Conservation (phyloP, 495 filamentous ascomycete species). For the Penicillium macrosclerotiorum region DNA sequence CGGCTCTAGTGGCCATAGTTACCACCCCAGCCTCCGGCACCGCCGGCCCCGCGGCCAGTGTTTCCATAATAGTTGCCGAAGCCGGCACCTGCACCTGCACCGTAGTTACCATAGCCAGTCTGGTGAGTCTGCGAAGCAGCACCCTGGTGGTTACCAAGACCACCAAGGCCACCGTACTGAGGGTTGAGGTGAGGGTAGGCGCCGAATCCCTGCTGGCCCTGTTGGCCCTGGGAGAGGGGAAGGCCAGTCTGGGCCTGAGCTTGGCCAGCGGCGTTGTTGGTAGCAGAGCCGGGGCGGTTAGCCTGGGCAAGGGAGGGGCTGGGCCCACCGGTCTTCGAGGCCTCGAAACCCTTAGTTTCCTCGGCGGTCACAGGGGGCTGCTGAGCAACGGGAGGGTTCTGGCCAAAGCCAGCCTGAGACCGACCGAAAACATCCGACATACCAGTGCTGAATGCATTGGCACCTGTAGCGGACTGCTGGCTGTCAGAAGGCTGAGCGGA, state of each 20-base stretch:
- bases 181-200: slow-evolving; percentile 76
- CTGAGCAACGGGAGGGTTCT: slow-evolving; percentile 63
- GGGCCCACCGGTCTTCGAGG: slow-evolving; percentile 72
- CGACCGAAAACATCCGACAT: slow-evolving; percentile 80
- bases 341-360: slow-evolving; percentile 77
- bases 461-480: slow-evolving; percentile 57
- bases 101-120: slow-evolving; percentile 49
- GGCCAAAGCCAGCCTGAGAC: slow-evolving; percentile 63
- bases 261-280: slow-evolving; percentile 68
- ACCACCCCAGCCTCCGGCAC: slow-evolving; percentile 58
- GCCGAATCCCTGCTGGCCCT: slow-evolving; percentile 65
- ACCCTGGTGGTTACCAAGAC: slow-evolving; percentile 63
- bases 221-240: slow-evolving; percentile 72
- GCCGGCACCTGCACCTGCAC: too few relatives aligned
- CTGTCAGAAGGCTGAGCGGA: slow-evolving; percentile 70
- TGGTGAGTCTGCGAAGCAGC: slow-evolving; percentile 61
- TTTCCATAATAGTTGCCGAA: slow-evolving; percentile 55
- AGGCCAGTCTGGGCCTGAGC: slow-evolving; percentile 56
- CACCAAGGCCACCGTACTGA: slow-evolving; percentile 69
- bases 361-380: slow-evolving; percentile 59
- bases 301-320: slow-evolving; percentile 82
- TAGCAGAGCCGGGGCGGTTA: slow-evolving; percentile 78
- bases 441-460: slow-evolving; percentile 62
- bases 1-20: slow-evolving; percentile 56
- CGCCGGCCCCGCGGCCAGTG: slow-evolving; percentile 46